These are phyloP conservation scores for Beauveria sp. DNA, from an alignment of 2,329 filamentous ascomycete species.

Conservation along the genomic window DNA sequence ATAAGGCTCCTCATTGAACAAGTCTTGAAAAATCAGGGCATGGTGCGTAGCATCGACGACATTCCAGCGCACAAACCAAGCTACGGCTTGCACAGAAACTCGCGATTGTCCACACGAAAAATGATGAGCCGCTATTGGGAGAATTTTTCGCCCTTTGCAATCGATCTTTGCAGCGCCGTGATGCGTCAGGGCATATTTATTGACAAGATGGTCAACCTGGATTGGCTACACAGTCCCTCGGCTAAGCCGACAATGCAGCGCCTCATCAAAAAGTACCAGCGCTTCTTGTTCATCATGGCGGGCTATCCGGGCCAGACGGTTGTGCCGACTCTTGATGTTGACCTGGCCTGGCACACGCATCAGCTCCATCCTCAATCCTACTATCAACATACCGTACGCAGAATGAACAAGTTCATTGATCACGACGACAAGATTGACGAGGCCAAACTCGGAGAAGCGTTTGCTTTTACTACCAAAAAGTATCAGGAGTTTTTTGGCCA, in stretches of 20 bases:
- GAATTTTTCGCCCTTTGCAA: slow-evolving; percentile 55
- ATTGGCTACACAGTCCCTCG: slow-evolving; percentile 70
- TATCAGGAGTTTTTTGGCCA: slow-evolving; percentile 60
- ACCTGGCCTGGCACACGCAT: slow-evolving; percentile 75
- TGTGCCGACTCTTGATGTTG: slow-evolving; percentile 68
- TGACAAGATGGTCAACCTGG: slow-evolving; percentile 67
- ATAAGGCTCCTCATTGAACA: slow-evolving; percentile 44
- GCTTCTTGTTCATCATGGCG: slow-evolving; percentile 42
- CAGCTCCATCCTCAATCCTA: slow-evolving; percentile 61
- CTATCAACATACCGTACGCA: slow-evolving; percentile 44
- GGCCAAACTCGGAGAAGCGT: slow-evolving; percentile 51
- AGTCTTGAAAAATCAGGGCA: slow-evolving; percentile 29
- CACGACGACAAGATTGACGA: slow-evolving; percentile 82
- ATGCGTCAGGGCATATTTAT: slow-evolving; percentile 59
- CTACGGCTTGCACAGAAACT: slow-evolving; percentile 19
- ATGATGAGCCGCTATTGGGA: slow-evolving; percentile 68
- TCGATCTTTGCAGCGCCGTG: slow-evolving; percentile 59
- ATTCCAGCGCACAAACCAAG: slow-evolving; percentile 14
- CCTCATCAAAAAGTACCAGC: slow-evolving; percentile 55
- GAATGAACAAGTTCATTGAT: slow-evolving; percentile 56
- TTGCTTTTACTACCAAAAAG: slow-evolving; percentile 63
- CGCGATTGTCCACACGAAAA: slow-evolving; percentile 45
- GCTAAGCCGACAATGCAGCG: slow-evolving; percentile 56
- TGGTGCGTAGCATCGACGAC: slow-evolving; percentile 35
- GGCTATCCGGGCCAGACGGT: slow-evolving; percentile 33